Evolutionary conservation across 805 yeast species (phyloP).

Genomic region (Tetrapisispora iriomotensis): DNA sequence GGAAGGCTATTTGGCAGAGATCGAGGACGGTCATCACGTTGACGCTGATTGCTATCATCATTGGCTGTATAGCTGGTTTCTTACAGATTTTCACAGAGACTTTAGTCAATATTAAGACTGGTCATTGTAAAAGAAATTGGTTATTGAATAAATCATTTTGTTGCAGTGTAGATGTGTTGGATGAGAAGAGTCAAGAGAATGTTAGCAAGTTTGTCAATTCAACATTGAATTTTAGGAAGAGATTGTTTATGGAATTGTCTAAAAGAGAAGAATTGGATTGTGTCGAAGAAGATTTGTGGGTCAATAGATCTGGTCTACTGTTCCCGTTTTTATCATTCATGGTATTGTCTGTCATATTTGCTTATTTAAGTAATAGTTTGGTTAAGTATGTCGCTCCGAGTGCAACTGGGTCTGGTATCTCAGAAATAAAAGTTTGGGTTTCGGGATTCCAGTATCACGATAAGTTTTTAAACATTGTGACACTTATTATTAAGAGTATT

Average conservation of each 20-base stretch:
- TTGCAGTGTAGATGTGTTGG: constrained; percentile 53
- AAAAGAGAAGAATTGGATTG: constrained; percentile 38
- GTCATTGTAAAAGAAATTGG: constrained; percentile 63
- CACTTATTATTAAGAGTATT: constrained; percentile 64
- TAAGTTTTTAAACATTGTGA: constrained; percentile 65
- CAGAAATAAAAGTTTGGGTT: constrained; percentile 90
- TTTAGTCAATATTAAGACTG: constrained; percentile 68
- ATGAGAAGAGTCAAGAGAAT: constrained; percentile 11
- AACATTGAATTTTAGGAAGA: background rate
- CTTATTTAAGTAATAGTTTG: constrained; percentile 53
- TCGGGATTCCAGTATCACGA: constrained; percentile 71
- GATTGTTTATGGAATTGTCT: background rate
- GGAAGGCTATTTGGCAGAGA: constrained; percentile 18
- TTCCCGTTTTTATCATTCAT: constrained; percentile 50
- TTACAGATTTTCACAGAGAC: constrained; percentile 79
- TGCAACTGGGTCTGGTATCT: constrained; percentile 96
- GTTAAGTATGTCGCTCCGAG: constrained; percentile 70
- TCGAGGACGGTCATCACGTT: constrained; percentile 54
- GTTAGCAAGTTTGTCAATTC: constrained; percentile 13
- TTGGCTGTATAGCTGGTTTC: constrained; percentile 78
- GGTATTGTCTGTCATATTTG: constrained; percentile 48
- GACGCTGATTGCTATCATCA: constrained; percentile 60
- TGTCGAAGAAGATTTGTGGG: constrained; percentile 45
- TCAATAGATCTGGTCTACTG: constrained; percentile 42
- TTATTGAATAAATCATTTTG: constrained; percentile 70